Evolutionary conservation across 192 early-diverging fungal species (phyloP), one percentile per base, ranked within the genome.

Genomic region (Coemansia sp.): DNA sequence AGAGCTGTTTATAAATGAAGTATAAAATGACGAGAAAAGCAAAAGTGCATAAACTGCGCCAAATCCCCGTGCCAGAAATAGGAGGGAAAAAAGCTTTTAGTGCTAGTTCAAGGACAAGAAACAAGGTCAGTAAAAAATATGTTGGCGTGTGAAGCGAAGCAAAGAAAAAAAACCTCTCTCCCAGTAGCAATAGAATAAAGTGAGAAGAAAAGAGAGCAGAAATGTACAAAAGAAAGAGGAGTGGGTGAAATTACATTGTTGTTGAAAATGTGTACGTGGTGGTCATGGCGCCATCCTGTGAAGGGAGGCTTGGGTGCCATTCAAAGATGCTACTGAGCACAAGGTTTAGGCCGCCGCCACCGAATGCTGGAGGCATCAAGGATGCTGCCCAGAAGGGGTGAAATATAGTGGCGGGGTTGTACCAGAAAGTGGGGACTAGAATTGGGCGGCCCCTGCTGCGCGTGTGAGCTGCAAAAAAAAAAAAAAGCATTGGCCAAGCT

Each of bases 241-340:
- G 29, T 21, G 46, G 19, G n/a, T 4, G 19, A 48, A 48, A 9
- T 19, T 21, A 21, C 46, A 48, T 48, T 48, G 46, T 48, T 21
- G n/a, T 19, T 48, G 48, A 4, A n/a, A 51, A 8, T 21, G 48
- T 51, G n/a, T 25, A 51, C 14, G 25, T 31, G 25, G 25, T 31
- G 25, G 53, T 27, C 53, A 57, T 57, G 53, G 53, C 53, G 53
- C 53, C 53, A 27, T 57, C 53, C 53, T 57, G 55, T 57, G 55
- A 57, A 57, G 46, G 12, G 55, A 29, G 55, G 55, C 55, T 27
- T 32, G 23, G 17, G 14, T 27, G 55, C 31, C 31, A 27, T 57
- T 57, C 27, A 50, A 57, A 31, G 29, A 31, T 17, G 55, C 55
- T 57, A 21, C 46, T 21, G 46, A 50, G 46, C 46, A 50, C 46